Evolutionary conservation across 2,329 filamentous ascomycete genomes (phyloP).

Genomic region (Gnomoniopsis sp.): DNA sequence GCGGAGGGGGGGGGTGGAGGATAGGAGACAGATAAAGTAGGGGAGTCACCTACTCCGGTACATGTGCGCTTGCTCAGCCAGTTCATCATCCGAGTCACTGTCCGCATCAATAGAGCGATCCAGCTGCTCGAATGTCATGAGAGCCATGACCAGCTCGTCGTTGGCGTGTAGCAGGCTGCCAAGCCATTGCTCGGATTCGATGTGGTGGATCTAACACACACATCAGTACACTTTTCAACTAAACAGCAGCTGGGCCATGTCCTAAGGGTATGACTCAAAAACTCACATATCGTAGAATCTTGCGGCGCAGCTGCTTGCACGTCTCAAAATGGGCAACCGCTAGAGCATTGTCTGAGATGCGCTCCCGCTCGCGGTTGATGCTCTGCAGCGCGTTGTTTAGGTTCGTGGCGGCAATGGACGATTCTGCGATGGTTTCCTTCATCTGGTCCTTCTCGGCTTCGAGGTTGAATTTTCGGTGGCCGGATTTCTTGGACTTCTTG

Average conservation of each 20-base stretch:
- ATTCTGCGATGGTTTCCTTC: conserved; percentile 82
- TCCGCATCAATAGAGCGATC: conserved; percentile 80
- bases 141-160: conserved; percentile 86
- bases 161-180: conserved; percentile 90
- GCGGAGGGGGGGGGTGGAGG: not conserved
- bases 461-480: conserved; percentile 69
- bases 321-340: conserved; percentile 76
- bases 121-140: conserved; percentile 93
- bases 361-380: conserved; percentile 85
- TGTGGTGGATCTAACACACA: conserved; percentile 69
- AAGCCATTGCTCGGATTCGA: conserved; percentile 88
- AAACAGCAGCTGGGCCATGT: not conserved
- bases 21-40: not conserved
- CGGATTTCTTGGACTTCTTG: conserved; percentile 47
- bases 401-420: conserved; percentile 88
- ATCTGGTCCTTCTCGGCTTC: conserved; percentile 85
- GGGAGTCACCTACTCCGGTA: conserved; percentile 51
- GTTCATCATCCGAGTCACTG: conserved; percentile 66
- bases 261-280: not conserved
- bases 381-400: conserved; percentile 81
- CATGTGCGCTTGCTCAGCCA: conserved; percentile 63
- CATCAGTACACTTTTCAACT: not conserved
- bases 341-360: conserved; percentile 78
- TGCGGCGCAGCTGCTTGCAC: conserved; percentile 81
- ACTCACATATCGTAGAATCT: conserved; percentile 77